Conservation (phyloP, 345 rosid genomes). For the Carallia brachiata region DNA sequence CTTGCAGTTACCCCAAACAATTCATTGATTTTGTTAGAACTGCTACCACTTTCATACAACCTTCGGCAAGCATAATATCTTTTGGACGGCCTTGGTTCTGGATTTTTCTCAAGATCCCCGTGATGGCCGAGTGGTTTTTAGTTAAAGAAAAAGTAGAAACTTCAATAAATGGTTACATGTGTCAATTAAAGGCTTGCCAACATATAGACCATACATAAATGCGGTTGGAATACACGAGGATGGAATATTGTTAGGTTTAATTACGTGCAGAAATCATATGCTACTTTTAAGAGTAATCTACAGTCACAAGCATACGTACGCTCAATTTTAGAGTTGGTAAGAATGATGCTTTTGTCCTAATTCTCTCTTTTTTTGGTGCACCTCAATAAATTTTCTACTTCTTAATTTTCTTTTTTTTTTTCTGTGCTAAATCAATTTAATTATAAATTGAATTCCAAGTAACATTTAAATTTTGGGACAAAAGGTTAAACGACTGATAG, state of each 20-base stretch:
- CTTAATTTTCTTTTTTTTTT: no score
- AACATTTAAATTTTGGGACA: no score
- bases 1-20: not conserved
- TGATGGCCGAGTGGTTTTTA: constrained; percentile 19
- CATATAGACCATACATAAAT: not conserved
- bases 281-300: not conserved
- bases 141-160: constrained; percentile 8
- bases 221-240: constrained; percentile 9
- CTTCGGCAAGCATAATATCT: not conserved
- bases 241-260: constrained; percentile 9
- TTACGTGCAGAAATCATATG: not conserved
- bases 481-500: no score
- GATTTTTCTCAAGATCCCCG: constrained; percentile 29
- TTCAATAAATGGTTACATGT: constrained; percentile 20
- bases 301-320: not conserved
- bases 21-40: not conserved
- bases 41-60: not conserved
- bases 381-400: no score
- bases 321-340: not conserved
- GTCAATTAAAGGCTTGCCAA: not conserved
- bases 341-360: no score
- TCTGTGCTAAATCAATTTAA: no score
- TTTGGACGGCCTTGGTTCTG: constrained; percentile 22
- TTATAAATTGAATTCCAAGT: no score
- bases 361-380: no score